These are phyloP conservation scores for Populus hybrid DNA, from an alignment of 441 rosid species.

Conservation along the genomic window DNA sequence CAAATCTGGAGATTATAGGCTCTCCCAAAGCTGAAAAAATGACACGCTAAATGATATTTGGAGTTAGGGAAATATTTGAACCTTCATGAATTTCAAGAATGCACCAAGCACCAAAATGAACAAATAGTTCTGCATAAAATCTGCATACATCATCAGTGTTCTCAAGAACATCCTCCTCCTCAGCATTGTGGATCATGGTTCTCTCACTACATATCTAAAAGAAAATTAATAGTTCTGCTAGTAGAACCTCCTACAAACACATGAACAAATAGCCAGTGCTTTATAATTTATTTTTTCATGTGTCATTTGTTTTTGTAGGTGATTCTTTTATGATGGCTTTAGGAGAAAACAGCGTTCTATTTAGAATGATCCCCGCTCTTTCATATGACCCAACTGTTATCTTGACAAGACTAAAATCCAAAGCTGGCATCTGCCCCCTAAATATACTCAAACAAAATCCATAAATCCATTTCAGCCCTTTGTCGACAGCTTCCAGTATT, in stretches of 20 bases:
- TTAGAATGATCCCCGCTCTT: not conserved
- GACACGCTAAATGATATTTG: not conserved
- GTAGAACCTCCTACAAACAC: not conserved
- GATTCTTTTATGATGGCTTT: not conserved
- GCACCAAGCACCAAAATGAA: not conserved
- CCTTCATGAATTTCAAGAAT: not conserved
- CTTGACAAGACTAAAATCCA: slow-evolving; percentile 2
- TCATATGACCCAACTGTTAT: not conserved
- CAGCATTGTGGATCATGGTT: not conserved
- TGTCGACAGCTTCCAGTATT: not conserved
- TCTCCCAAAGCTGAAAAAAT: not conserved
- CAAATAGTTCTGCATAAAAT: not conserved
- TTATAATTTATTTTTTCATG: not conserved
- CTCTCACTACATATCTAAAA: not conserved
- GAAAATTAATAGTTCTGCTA: not conserved
- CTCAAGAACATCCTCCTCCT: not conserved
- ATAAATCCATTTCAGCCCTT: not conserved
- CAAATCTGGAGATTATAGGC: not conserved
- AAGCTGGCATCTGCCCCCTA: not conserved
- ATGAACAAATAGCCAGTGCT: not conserved
- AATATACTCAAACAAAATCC: not conserved
- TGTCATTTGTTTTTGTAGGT: not conserved
- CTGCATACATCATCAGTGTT: not conserved
- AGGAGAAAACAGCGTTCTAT: not conserved
- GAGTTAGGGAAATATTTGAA: not conserved